Conservation (phyloP, 129 eudicot species). For the Pseudognaphalium luteoalbum region DNA sequence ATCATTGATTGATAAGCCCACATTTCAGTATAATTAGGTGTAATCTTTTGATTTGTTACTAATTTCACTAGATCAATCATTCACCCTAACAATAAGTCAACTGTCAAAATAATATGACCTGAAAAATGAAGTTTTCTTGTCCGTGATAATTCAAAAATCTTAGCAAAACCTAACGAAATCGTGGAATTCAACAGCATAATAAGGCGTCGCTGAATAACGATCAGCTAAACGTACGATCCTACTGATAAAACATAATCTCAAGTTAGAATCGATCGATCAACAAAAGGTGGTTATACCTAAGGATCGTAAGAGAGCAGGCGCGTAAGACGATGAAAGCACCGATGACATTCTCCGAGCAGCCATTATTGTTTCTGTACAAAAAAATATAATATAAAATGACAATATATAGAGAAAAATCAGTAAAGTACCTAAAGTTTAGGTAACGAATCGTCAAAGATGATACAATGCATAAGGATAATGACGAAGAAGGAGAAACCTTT, state of each 20-base stretch:
- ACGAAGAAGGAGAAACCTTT: neutral
- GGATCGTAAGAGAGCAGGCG: conserved; percentile 47
- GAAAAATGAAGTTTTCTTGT: too few species aligned
- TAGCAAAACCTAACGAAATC: too few species aligned
- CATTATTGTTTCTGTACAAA: conserved; percentile 42
- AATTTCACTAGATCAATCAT: neutral
- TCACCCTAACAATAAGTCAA: neutral
- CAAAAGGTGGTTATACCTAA: conserved; percentile 34
- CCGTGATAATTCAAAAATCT: too few species aligned
- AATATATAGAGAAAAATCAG: neutral
- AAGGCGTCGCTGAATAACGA: neutral
- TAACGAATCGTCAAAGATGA: conserved; percentile 11
- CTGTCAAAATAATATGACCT: too few species aligned
- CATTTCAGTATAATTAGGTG: neutral
- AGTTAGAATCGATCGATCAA: neutral
- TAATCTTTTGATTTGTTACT: too few species aligned
- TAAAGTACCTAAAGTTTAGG: neutral
- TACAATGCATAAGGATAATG: conserved; percentile 14
- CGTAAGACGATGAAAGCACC: conserved; percentile 51
- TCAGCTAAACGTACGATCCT: neutral
- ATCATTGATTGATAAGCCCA: neutral
- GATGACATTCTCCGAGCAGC: conserved; percentile 68
- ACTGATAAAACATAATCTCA: neutral
- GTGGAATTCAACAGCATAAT: too few species aligned
- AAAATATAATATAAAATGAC: neutral